A percentile compares a stretch with the other conserved stretches of the same genome.
Conservation (phyloP, 2,329 filamentous ascomycete species). For the Colletotrichum sp. region DNA sequence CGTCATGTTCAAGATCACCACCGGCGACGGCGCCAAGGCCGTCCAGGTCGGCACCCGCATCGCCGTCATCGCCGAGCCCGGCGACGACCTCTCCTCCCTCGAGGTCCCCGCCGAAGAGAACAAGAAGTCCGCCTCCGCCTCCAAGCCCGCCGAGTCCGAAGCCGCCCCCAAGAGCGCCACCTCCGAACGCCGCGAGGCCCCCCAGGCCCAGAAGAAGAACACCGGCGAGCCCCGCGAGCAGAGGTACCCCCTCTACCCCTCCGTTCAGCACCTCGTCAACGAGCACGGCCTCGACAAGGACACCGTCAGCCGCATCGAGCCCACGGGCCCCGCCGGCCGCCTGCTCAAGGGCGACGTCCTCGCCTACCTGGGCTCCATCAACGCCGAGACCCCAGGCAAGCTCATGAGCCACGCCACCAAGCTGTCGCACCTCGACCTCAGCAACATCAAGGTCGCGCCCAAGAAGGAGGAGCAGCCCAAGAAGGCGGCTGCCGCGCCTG, state of each 20-base stretch:
- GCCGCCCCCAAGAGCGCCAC: conserved; percentile 25
- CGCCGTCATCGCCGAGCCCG: conserved; percentile 80
- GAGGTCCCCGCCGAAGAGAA: conserved; percentile 75
- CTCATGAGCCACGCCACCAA: conserved; percentile 76
- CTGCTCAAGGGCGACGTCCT: conserved; percentile 96
- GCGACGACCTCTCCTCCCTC: conserved; percentile 77
- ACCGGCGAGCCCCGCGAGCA: conserved; percentile 58
- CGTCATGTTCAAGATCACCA: conserved; percentile 81
- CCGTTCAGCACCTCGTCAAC: conserved; percentile 82
- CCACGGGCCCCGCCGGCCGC: conserved; percentile 86
- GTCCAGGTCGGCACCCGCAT: conserved; percentile 83
- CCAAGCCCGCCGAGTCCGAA: conserved; percentile 31
- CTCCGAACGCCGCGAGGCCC: conserved; percentile 13
- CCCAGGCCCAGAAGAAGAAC: conserved; percentile 29
- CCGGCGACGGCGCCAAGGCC: conserved; percentile 74
- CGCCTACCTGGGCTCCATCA: conserved; percentile 83
- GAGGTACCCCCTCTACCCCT: conserved; percentile 79
- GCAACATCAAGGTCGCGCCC: conserved; percentile 86
- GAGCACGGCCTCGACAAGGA: conserved; percentile 77
- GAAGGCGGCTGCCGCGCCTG: neutral
- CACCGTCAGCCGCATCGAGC: conserved; percentile 81
- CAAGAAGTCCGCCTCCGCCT: conserved; percentile 42
- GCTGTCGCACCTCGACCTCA: conserved; percentile 86
- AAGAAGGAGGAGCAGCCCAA: conserved; percentile 43
- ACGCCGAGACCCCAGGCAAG: conserved; percentile 71